Evolutionary conservation across 1,284 basidiomycete genomes (phyloP), one percentile per base, ranked within the genome.

Genomic region (Ganoderma leucocontextum): DNA sequence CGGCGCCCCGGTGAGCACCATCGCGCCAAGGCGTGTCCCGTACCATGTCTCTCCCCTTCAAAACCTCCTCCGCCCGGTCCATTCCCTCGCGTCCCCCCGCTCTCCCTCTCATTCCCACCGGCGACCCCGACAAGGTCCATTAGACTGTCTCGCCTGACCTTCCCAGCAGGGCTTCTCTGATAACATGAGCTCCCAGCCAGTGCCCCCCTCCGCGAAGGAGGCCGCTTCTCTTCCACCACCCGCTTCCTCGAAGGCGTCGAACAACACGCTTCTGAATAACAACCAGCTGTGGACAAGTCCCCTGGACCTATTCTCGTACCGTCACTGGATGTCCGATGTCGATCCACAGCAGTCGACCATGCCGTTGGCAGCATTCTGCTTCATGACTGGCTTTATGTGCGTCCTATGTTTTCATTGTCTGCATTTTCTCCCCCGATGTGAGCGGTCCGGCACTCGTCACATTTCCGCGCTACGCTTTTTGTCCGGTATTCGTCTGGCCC

Each of bases 371-470:
- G 88, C 86, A 9, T 95, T 89, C 77, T 95, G 93, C 80, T 95
- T 95, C 80, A 91, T 96, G 87, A 96, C 94, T 0, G 95, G 94
- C 0, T 93, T 89, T 81, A 91, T 94, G 86, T 92, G 76, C 73
- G 87, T 85, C 41, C n/a, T 35, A 8, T 8, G 4, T 12, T 38
- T 25, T 38, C 33, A 36, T 39, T 49, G 8, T 41, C 19, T 25
- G 38, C 36, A 4, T 29, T 22, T 29, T 13, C 38, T 39, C 38
- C 12, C 25, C n/a, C 38, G 22, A 25, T 25, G 38, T 33, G 52
- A 10, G 15, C 52, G 29, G 25, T 33, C 47, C 47, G 47, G 47
- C 2, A 33, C 29, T 33, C 52, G 25, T 12, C 58, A 25, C 58
- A 59, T 38, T 12, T 41, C n/a, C n/a, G 22, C 35, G 53, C 33